A percentile compares a stretch with the other conserved stretches of the same genome.
Evolutionary conservation across 1,139 yeast species (phyloP).

Genomic region (Eremothecium gossypii): DNA sequence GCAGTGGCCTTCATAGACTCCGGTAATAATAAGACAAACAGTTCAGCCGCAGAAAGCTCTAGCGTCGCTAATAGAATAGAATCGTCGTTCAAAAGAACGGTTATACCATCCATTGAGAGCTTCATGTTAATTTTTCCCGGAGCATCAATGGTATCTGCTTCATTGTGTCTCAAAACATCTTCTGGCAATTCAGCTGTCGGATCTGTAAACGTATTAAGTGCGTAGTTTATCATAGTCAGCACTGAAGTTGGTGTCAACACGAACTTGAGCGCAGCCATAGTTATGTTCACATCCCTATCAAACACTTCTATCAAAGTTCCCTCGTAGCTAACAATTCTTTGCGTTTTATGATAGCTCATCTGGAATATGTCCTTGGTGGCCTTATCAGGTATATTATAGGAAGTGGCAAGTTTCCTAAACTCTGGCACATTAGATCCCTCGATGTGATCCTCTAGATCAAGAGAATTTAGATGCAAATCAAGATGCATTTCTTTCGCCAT

Average conservation of each 20-base stretch:
- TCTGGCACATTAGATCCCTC: constrained; percentile 56
- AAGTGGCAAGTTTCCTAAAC: constrained; percentile 61
- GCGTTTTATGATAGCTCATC: constrained; percentile 49
- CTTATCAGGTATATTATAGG: constrained; percentile 38
- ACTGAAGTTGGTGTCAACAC: constrained; percentile 71
- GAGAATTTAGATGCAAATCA: constrained; percentile 52
- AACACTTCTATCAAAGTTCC: constrained; percentile 52
- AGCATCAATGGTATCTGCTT: constrained; percentile 44
- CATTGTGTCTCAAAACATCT: constrained; percentile 58
- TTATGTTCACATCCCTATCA: constrained; percentile 69
- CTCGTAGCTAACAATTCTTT: constrained; percentile 52
- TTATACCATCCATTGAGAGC: constrained; percentile 64
- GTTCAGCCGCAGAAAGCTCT: constrained; percentile 63
- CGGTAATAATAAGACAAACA: constrained; percentile 58
- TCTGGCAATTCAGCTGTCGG: constrained; percentile 65
- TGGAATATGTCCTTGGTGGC: constrained; percentile 46
- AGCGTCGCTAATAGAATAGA: constrained; percentile 75
- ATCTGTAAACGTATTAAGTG: constrained; percentile 79
- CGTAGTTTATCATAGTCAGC: constrained; percentile 69
- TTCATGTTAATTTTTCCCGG: constrained; percentile 69
- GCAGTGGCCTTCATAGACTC: constrained; percentile 69
- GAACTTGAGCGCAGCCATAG: constrained; percentile 71
- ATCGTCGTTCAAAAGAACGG: constrained; percentile 72
- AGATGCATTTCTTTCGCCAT: constrained; percentile 58
- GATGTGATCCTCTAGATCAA: constrained; percentile 67